A percentile compares a stretch with the other conserved stretches of the same genome.
Evolutionary conservation across 2,329 filamentous ascomycete species (phyloP).

Genomic region (Diaporthe ilicicola): DNA sequence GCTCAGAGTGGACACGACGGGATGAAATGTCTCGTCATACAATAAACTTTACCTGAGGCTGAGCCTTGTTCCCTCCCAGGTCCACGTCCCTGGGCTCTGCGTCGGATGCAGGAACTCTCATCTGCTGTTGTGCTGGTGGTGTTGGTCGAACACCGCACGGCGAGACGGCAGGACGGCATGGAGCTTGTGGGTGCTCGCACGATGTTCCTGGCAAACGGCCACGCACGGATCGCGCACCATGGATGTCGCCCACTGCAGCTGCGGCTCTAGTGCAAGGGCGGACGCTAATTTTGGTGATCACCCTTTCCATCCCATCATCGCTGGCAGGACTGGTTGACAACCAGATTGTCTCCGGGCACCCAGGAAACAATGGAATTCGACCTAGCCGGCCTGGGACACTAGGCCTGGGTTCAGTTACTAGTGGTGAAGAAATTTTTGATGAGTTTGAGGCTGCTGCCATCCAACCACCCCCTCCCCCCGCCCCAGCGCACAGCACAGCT

Average conservation of each 20-base stretch:
- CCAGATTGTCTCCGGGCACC: background rate
- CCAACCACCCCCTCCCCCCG: too few relatives aligned
- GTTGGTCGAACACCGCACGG: background rate
- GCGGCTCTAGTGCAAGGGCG: too few relatives aligned
- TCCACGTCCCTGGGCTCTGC: background rate
- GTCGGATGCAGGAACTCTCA: background rate
- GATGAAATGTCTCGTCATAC: background rate
- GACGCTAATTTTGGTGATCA: slow-evolving; percentile 1
- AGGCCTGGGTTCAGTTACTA: background rate
- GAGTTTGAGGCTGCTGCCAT: background rate
- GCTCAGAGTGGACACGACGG: background rate
- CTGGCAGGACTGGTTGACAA: background rate
- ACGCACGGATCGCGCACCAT: slow-evolving; percentile 2
- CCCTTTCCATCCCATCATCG: background rate
- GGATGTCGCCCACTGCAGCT: background rate
- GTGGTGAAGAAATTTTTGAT: slow-evolving; percentile 5
- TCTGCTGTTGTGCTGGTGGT: background rate
- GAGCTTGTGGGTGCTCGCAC: background rate
- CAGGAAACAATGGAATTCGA: too few relatives aligned
- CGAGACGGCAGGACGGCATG: background rate
- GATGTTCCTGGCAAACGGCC: slow-evolving; percentile 12
- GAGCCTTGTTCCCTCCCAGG: background rate
- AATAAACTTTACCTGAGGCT: background rate
- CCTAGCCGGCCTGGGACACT: background rate
- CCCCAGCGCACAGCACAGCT: too few relatives aligned